phyloP scores from a whole-genome alignment of 306 rosid species.

The Fragaria vesca region DNA sequence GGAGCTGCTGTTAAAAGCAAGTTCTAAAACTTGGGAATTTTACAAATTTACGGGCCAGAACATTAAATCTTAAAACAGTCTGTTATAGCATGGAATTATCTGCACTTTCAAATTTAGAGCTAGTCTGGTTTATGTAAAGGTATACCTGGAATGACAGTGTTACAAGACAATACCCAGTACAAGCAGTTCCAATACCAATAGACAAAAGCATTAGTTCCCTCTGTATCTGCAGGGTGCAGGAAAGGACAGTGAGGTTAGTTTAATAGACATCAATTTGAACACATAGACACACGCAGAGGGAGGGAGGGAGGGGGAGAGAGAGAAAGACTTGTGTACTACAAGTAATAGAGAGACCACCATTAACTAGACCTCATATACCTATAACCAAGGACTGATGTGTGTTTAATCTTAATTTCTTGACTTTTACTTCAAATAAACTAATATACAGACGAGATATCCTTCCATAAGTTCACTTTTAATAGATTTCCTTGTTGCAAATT shows the following conservation, averaged over 20 bases:
- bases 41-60: conserved; percentile 18
- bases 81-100: not conserved
- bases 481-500: not conserved
- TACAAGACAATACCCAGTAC: conserved; percentile 75
- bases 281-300: not conserved
- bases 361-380: not conserved
- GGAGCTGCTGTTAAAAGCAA: not conserved
- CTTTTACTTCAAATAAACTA: not conserved
- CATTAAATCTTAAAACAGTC: not conserved
- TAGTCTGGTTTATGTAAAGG: not conserved
- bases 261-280: conserved; percentile 7
- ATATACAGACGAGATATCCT: not conserved
- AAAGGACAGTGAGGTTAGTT: conserved; percentile 22
- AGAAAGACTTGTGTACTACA: not conserved
- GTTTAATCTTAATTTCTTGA: not conserved
- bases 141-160: conserved; percentile 75
- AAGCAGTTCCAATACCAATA: conserved; percentile 73
- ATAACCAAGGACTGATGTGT: not conserved
- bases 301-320: no score
- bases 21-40: not conserved
- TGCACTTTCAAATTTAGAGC: not conserved
- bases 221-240: conserved; percentile 58
- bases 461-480: not conserved
- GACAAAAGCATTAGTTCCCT: conserved; percentile 79
- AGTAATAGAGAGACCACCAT: not conserved